Evolutionary conservation across 768 basidiomycete species (phyloP), one percentile per base, ranked within the genome.

Genomic region (Suillus plorans): DNA sequence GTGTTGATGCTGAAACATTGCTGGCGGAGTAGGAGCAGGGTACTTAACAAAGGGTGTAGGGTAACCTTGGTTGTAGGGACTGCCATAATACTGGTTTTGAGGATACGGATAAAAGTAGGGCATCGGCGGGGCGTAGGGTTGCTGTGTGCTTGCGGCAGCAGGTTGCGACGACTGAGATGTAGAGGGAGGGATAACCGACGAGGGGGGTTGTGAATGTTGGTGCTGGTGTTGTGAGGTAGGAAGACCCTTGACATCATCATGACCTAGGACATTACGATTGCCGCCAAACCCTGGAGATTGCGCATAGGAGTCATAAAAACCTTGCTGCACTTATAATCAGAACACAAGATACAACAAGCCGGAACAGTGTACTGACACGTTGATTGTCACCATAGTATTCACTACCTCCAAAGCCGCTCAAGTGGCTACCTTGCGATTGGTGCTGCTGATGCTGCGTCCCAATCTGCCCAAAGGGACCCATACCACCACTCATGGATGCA

Each of bases 1-100:
- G 2, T 59, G 58, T 42, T 59, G 58, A 18, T 59, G 58, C 41
- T 59, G 58, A 28, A 59, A 59, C 58, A 59, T 59, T 6, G 58
- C 58, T 18, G 89, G 88, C 18, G 89, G 88, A 10, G 86, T 88
- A 39, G 86, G 83, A 37, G 89, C 75, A 2, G 90, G 89, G 71
- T 92, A 92, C 77, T 92, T 90, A 73, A 88, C 86, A 72, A 88
- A 90, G 4, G 86, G 86, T 70, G 89, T 88, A 8, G 90, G 88
- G 13, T 85, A 84, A 16, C 80, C 81, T 10, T 72, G 89, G 65
- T 80, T 83, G 79, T 92, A 92, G 5, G 91, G 89, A 1, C 84
- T 78, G 57, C 89, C 87, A 67, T 91, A 92, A 76, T 87, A 91
- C 69, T 91, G 89, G 69, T 87, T 89, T 72, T 90, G 89, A 4